phyloP scores from a whole-genome alignment of 2,329 filamentous ascomycete species.

The Diaporthe sp. region DNA sequence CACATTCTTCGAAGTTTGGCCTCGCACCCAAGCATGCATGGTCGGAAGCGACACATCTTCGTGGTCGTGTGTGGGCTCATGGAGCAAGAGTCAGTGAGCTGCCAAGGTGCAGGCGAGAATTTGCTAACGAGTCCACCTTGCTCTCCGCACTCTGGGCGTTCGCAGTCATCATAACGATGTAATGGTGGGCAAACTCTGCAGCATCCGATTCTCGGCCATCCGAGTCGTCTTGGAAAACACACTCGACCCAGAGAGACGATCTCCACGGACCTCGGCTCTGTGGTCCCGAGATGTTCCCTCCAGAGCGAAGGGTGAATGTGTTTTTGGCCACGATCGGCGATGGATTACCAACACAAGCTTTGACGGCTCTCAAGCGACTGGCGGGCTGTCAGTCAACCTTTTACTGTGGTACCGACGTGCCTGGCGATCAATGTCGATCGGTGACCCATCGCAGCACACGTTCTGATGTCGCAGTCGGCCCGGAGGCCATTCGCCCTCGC shows the following conservation, averaged over 20 bases:
- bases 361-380: conserved; percentile 5
- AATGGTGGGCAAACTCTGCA: not conserved
- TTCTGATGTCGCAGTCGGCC: conserved; percentile 30
- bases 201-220: not conserved
- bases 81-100: not conserved
- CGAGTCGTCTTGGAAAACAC: not conserved
- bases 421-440: conserved; percentile 37
- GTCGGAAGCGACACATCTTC: not conserved
- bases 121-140: not conserved
- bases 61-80: not conserved
- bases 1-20: not conserved
- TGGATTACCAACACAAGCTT: conserved; percentile 34
- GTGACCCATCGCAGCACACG: conserved; percentile 21
- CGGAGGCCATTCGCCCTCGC: conserved; percentile 17
- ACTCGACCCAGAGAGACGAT: not conserved
- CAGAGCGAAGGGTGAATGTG: not conserved
- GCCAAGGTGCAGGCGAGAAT: not conserved
- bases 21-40: not conserved
- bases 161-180: conserved; percentile 30
- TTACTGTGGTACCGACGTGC: conserved; percentile 24
- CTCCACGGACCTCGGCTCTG: conserved; percentile 10
- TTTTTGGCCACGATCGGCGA: conserved; percentile 22
- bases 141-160: conserved; percentile 1
- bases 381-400: conserved; percentile 23
- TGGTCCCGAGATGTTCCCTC: not conserved